These are phyloP conservation scores for Talaromyces sp. DNA, from an alignment of 2,329 filamentous ascomycete species.

Conservation along the genomic window DNA sequence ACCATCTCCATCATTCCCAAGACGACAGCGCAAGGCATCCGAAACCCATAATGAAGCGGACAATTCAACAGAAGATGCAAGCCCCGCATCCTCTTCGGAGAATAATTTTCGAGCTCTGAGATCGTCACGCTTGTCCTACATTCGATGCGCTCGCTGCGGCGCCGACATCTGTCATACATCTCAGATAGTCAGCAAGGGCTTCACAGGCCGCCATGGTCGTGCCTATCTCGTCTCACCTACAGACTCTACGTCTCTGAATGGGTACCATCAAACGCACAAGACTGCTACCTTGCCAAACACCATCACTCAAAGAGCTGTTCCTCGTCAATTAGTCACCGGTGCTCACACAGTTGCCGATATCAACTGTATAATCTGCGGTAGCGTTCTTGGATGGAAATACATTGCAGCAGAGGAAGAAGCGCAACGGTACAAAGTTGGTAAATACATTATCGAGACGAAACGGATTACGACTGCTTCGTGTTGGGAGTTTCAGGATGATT, in stretches of 20 bases:
- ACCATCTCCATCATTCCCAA: conserved; percentile 42
- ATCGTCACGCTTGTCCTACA: conserved; percentile 45
- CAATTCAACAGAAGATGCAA: neutral
- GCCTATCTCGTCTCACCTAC: conserved; percentile 54
- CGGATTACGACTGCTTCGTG: conserved; percentile 46
- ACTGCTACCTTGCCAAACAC: conserved; percentile 53
- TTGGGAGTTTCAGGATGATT: conserved; percentile 45
- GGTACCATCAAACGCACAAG: conserved; percentile 13
- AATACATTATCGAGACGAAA: conserved; percentile 60
- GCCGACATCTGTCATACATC: conserved; percentile 54
- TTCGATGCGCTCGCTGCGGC: conserved; percentile 56
- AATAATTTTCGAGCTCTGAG: neutral
- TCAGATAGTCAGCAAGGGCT: conserved; percentile 60
- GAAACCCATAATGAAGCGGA: neutral
- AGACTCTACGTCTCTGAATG: neutral
- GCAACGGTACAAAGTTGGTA: conserved; percentile 62
- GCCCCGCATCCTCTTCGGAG: neutral
- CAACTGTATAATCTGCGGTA: conserved; percentile 52
- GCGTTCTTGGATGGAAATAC: conserved; percentile 61
- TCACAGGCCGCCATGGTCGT: conserved; percentile 60
- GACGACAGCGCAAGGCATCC: conserved; percentile 11
- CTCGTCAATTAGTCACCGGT: conserved; percentile 58
- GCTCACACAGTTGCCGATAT: conserved; percentile 59
- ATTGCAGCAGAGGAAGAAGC: conserved; percentile 56
- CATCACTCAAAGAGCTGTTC: conserved; percentile 50